A percentile compares a stretch with the other conserved stretches of the same genome.
These are phyloP conservation scores for Daldinia childiae DNA, from an alignment of 495 filamentous ascomycete species.

Conservation along the genomic window DNA sequence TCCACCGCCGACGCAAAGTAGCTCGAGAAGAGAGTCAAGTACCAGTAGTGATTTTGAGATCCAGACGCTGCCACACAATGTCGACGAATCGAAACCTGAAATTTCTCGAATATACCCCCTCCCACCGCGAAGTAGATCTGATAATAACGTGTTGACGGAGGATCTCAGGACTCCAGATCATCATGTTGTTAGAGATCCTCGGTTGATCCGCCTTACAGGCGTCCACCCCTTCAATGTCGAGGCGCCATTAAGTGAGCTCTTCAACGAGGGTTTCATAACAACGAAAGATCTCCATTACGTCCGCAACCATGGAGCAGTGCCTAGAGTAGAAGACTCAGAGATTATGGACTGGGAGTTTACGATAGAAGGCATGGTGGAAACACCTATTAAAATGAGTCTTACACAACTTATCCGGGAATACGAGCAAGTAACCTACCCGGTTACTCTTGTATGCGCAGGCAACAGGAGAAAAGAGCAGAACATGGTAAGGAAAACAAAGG, in stretches of 20 bases:
- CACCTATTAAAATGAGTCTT: slow-evolving; percentile 77
- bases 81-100: slow-evolving; percentile 17
- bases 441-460: slow-evolving; percentile 93
- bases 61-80: slow-evolving; percentile 14
- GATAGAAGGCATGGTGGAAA: slow-evolving; percentile 85
- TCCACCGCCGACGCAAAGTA: slow-evolving; percentile 36
- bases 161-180: slow-evolving; percentile 86
- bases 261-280: slow-evolving; percentile 88
- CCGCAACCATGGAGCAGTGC: slow-evolving; percentile 92
- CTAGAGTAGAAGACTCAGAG: slow-evolving; percentile 74
- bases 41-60: slow-evolving; percentile 24
- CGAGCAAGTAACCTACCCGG: slow-evolving; percentile 84
- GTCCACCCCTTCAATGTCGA: slow-evolving; percentile 96
- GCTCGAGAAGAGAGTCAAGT: slow-evolving; percentile 37
- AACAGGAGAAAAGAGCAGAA: slow-evolving; percentile 97
- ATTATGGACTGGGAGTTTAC: slow-evolving; percentile 85
- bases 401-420: slow-evolving; percentile 78
- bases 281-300: slow-evolving; percentile 95
- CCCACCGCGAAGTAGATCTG: slow-evolving; percentile 72
- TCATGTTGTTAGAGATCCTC: slow-evolving; percentile 86
- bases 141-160: slow-evolving; percentile 71
- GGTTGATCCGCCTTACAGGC: slow-evolving; percentile 88
- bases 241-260: slow-evolving; percentile 81
- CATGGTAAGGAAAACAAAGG: slow-evolving; percentile 87
- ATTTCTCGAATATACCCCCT: slow-evolving; percentile 60